Evolutionary conservation across 208 protist species (phyloP).

Genomic region (Leptomonas pyrrhocoris): DNA sequence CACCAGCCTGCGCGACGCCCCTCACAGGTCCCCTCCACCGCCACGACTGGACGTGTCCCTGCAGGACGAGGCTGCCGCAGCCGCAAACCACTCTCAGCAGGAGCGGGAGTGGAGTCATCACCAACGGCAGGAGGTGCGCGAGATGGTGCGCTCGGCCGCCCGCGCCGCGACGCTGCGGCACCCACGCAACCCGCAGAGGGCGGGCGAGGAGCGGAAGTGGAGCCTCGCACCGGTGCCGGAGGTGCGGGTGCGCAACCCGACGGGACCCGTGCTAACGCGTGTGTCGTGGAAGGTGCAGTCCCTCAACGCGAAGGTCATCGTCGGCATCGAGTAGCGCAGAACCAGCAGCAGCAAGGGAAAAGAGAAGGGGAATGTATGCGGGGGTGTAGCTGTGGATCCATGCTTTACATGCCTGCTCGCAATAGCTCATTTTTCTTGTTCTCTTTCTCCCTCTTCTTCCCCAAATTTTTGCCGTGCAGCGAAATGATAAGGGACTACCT

Average conservation of each 20-base stretch:
- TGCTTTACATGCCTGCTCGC: neutral
- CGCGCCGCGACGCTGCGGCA: conserved; percentile 38
- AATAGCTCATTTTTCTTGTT: conserved; percentile 9
- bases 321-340: conserved; percentile 36
- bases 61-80: conserved; percentile 19
- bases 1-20: neutral
- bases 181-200: conserved; percentile 34
- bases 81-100: conserved; percentile 21
- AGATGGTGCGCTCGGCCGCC: conserved; percentile 43
- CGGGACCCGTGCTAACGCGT: conserved; percentile 1
- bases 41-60: conserved; percentile 18
- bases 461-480: too few species aligned
- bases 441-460: conserved; percentile 11
- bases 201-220: conserved; percentile 38
- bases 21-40: neutral
- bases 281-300: conserved; percentile 48
- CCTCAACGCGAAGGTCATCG: conserved; percentile 48
- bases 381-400: too few species aligned
- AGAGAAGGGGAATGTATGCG: neutral
- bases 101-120: conserved; percentile 37
- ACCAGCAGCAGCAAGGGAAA: neutral
- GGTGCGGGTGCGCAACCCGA: conserved; percentile 28
- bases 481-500: too few species aligned
- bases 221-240: conserved; percentile 38
- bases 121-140: conserved; percentile 44